phyloP scores from a whole-genome alignment of 345 rosid genomes.

The Hibiscus tridactylites region DNA sequence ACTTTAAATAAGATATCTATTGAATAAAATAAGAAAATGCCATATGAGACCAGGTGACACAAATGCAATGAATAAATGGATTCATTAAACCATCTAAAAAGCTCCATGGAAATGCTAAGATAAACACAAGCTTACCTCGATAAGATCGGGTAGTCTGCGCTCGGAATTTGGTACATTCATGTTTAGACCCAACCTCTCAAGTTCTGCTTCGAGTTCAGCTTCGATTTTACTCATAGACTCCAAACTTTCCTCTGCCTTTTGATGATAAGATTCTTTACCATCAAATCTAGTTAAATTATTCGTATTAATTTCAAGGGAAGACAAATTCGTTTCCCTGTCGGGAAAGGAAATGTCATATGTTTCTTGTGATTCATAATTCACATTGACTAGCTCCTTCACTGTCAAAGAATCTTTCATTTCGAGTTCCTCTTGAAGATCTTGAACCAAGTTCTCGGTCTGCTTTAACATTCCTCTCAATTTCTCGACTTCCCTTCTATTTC shows the following conservation, averaged over 20 bases:
- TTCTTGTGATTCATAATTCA: slow-evolving; percentile 31
- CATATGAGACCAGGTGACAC: background rate
- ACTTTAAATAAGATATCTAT: background rate
- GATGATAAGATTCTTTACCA: slow-evolving; percentile 21
- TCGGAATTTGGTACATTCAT: slow-evolving; percentile 30
- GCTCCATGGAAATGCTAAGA: background rate
- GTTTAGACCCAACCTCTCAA: slow-evolving; percentile 74
- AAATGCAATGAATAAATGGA: background rate
- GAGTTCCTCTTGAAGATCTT: slow-evolving; percentile 70
- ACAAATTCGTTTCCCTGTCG: slow-evolving; percentile 16
- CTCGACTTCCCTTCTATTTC: slow-evolving; percentile 39
- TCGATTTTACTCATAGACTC: slow-evolving; percentile 69
- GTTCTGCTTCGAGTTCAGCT: slow-evolving; percentile 98
- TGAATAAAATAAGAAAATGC: background rate
- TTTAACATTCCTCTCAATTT: slow-evolving; percentile 42
- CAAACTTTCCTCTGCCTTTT: slow-evolving; percentile 29
- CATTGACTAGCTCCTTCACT: slow-evolving; percentile 46
- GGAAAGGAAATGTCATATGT: slow-evolving; percentile 19
- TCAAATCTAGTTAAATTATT: slow-evolving; percentile 14
- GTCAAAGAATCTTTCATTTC: slow-evolving; percentile 58
- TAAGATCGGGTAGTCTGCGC: slow-evolving; percentile 17
- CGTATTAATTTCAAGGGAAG: slow-evolving; percentile 11
- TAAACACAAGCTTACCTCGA: slow-evolving; percentile 37
- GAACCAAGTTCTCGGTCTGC: slow-evolving; percentile 61
- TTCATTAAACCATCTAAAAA: background rate